Percentiles rank a stretch among this genome's conserved stretches.
Conservation (phyloP, 768 basidiomycete species). For the Mycena metata region DNA sequence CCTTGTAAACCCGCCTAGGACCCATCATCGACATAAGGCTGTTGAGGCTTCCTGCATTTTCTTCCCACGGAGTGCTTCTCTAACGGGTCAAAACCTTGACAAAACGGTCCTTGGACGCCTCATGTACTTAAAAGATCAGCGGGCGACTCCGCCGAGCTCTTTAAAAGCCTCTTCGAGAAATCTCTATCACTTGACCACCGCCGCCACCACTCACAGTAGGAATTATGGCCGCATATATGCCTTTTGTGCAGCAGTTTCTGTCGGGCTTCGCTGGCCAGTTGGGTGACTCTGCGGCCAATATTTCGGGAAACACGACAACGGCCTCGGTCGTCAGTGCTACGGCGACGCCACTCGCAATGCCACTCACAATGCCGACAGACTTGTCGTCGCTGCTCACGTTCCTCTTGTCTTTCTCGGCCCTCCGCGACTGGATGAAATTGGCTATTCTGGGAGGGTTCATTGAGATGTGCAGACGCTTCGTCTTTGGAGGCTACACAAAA, state of each 20-base stretch:
- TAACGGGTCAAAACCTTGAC: slow-evolving; percentile 1
- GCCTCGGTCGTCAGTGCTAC: slow-evolving; percentile 18
- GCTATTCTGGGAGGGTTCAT: slow-evolving; percentile 65
- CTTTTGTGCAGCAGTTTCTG: slow-evolving; percentile 33
- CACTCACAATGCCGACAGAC: slow-evolving; percentile 23
- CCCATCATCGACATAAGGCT: slow-evolving; percentile 11
- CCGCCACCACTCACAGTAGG: slow-evolving; percentile 12
- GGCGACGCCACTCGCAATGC: slow-evolving; percentile 28
- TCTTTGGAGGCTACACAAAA: slow-evolving; percentile 51
- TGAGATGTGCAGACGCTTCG: slow-evolving; percentile 60
- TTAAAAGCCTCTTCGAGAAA: slow-evolving; percentile 29
- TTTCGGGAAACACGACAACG: slow-evolving; percentile 20
- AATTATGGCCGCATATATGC: slow-evolving; percentile 27
- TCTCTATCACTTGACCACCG: slow-evolving; percentile 30
- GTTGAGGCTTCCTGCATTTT: slow-evolving; percentile 1
- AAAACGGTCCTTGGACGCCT: slow-evolving; percentile 16
- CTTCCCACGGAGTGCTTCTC: neutral
- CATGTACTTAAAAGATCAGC: slow-evolving; percentile 22
- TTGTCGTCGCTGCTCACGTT: slow-evolving; percentile 37
- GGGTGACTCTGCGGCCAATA: slow-evolving; percentile 2
- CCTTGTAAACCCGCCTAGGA: slow-evolving; percentile 4
- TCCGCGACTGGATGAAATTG: slow-evolving; percentile 67
- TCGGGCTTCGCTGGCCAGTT: slow-evolving; percentile 13
- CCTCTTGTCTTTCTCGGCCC: slow-evolving; percentile 55
- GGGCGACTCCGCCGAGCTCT: slow-evolving; percentile 2